Base-by-base conservation (phyloP, 106 monocot species). In the Dendrobium chrysotoxum region DNA sequence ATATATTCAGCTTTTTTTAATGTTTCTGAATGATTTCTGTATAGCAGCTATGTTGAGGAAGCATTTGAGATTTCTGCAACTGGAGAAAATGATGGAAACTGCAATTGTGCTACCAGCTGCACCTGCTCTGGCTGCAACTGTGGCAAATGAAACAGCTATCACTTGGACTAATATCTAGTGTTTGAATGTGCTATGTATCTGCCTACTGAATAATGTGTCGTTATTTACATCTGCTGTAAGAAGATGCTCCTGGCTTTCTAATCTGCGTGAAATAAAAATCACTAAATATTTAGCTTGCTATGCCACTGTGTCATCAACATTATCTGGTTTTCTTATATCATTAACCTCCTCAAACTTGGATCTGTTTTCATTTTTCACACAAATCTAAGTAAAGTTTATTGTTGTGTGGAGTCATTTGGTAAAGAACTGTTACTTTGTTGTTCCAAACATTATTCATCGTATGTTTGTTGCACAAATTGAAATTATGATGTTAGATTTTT, bases 61-160 rank as follows among this genome's bases (percentile, higher is more conserved):
- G 38, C 75, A 13, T n/a, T 80, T 1, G 88, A 81, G 77, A 46
- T 73, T 21, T 5, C 40, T 35, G 84, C 66, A 38, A 84, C 78
- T 4, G 84, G 75, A 0, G 89, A 91, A 84, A 83, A 83, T 72
- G 89, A 89, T 72, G 85, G 80, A 18, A 87, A 87, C 53, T 93
- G 93, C 91, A 89, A 87, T 84, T 93, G 93, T 68, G 84, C 84
- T 40, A 58, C 93, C 58, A 84, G 78, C 87, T 91, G 93, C 79
- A 74, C 45, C 55, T 93, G 93, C 72, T 31, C 70, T 35, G 70
- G 70, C 70, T 70, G 70, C 70, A 70, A 28, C 70, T 70, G 70
- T 31, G 93, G 93, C 87, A 86, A 85, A 53, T 88, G 85, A 88
- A 74, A 61, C 5, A 23, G 11, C 11, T 61, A 5, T 23, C 4